A percentile compares a stretch with the other conserved stretches of the same genome.
Evolutionary conservation across 1,139 yeast species (phyloP).

Genomic region (Candida neerlandica): DNA sequence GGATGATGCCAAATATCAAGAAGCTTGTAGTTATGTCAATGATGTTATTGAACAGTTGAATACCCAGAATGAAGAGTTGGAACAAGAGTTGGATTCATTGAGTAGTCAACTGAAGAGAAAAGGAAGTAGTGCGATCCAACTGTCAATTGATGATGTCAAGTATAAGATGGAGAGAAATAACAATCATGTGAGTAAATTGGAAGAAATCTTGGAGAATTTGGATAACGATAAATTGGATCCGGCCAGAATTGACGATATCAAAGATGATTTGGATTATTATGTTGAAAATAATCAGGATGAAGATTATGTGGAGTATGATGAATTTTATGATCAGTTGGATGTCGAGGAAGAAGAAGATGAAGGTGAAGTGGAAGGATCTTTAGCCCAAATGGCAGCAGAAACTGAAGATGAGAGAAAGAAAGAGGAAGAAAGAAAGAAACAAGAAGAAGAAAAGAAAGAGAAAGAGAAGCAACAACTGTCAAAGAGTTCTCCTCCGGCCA

Average conservation of each 20-base stretch:
- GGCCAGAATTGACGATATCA: constrained; percentile 74
- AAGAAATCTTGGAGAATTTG: constrained; percentile 71
- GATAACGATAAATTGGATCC: constrained; percentile 86
- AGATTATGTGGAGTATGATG: constrained; percentile 96
- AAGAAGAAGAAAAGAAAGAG: constrained; percentile 6
- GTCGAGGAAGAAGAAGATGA: constrained; percentile 55
- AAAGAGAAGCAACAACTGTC: constrained; percentile 5
- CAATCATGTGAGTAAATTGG: constrained; percentile 78
- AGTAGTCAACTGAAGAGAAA: constrained; percentile 51
- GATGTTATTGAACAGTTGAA: constrained; percentile 80
- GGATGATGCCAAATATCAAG: constrained; percentile 77
- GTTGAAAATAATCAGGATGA: constrained; percentile 95
- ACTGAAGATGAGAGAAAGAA: constrained; percentile 17
- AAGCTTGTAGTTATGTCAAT: constrained; percentile 71
- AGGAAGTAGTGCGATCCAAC: constrained; percentile 41
- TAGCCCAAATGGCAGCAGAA: constrained; percentile 40
- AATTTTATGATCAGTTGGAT: constrained; percentile 85
- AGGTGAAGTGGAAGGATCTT: constrained; percentile 20
- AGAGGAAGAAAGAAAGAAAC: constrained; percentile 15
- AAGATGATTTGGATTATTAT: constrained; percentile 91
- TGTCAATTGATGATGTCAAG: constrained; percentile 61
- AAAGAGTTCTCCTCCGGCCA: constrained; percentile 5
- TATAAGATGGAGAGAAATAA: constrained; percentile 74
- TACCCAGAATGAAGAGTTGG: constrained; percentile 78
- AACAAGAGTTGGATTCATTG: constrained; percentile 71